Evolutionary conservation across 805 yeast species (phyloP), one percentile per base, ranked within the genome.

Genomic region (Zygotorulaspora sp.): DNA sequence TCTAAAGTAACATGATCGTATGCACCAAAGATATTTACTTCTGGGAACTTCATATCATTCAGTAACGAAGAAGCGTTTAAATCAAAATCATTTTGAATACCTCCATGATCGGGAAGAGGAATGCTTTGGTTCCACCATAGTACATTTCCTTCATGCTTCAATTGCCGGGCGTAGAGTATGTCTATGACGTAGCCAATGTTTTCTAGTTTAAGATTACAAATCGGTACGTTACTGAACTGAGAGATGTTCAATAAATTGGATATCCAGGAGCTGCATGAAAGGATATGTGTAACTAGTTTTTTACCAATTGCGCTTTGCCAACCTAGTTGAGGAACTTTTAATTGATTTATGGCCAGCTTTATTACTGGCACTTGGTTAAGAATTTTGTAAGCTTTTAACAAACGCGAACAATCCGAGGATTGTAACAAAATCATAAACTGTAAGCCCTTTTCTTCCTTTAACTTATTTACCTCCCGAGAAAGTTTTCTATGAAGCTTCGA

Each of bases 61-160:
- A 68, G 61, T 10, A 62, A 50, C 34, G 50, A 50, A 3, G 58
- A 50, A 14, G 52, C 46, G 15, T 66, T 56, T 8, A 66, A 45
- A 40, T 77, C 78, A 7, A 65, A 67, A 51, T 83, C 92, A 49
- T 72, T 75, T 57, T 87, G 89, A 29, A 66, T 55, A 1, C 95
- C 96, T 20, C 96, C 97, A 52, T 76, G 80, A 53, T 87, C 96
- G 0, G 96, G 90, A 30, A 73, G 61, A 1, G 90, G 83, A 13
- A 52, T 43, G 12, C 71, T 70, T 3, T 80, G 75, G 0, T 95
- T 84, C 97, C 98, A 92, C 97, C 98, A 92, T 20, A 94, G 65
- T 5, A 90, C 81, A 27, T 84, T 74, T 43, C 78, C 76, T 32
- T 76, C 74, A 32, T 77, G 71, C 13, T 67, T 67, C 39, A 92